Conservation (phyloP, 1,284 basidiomycete species). For the Apiotrichum sp. region DNA sequence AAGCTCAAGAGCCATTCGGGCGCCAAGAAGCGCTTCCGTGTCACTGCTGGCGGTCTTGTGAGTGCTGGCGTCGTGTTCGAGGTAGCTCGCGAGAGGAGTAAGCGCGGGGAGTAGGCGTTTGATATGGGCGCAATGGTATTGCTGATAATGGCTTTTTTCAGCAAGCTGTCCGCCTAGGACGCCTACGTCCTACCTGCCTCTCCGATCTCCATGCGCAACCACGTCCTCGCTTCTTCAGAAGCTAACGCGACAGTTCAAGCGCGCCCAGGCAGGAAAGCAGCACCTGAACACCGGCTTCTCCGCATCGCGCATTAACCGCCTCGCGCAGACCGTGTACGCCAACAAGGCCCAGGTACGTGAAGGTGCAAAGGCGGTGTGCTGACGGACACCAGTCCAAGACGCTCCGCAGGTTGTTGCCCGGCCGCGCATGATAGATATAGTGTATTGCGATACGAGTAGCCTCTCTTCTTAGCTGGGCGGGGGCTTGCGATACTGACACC, state of each 20-base stretch:
- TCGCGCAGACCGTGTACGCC: slow-evolving; percentile 30
- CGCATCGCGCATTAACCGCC: slow-evolving; percentile 30
- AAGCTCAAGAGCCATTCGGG: slow-evolving; percentile 36
- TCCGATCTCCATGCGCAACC: too few relatives aligned
- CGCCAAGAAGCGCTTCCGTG: slow-evolving; percentile 35
- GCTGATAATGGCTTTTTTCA: too few relatives aligned
- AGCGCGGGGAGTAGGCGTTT: not conserved
- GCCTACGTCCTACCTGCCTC: too few relatives aligned
- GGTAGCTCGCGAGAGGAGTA: not conserved
- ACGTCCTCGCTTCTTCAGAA: too few relatives aligned
- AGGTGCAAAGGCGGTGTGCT: not conserved
- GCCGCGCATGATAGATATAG: not conserved
- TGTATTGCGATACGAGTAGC: too few relatives aligned
- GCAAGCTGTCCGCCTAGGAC: too few relatives aligned
- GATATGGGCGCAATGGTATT: too few relatives aligned
- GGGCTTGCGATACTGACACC: too few relatives aligned
- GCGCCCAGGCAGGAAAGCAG: slow-evolving; percentile 32
- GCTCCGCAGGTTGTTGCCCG: slow-evolving; percentile 7
- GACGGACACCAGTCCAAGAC: not conserved
- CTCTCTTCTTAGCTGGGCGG: too few relatives aligned
- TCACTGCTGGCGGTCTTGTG: slow-evolving; percentile 9
- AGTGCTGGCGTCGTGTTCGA: not conserved
- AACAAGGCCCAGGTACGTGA: slow-evolving; percentile 25
- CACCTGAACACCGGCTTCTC: slow-evolving; percentile 37
- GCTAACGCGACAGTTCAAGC: not conserved